A percentile compares a stretch with the other conserved stretches of the same genome.
These are phyloP conservation scores for Rubia peregrina DNA, from an alignment of 305 asterid genomes.

Conservation along the genomic window DNA sequence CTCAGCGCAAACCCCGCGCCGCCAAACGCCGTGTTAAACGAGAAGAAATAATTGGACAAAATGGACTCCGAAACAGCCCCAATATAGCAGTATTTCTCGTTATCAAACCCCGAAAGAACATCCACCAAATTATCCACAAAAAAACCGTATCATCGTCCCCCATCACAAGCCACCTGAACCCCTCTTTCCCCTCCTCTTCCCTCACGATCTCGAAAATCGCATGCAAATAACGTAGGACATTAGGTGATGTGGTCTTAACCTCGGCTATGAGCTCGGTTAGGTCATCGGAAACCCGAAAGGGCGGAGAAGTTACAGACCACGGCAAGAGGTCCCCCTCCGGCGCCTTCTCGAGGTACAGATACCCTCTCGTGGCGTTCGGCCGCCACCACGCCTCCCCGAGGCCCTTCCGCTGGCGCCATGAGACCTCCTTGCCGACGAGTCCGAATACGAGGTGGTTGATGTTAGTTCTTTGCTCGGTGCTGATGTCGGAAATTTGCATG, in stretches of 20 bases:
- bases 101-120: slow-evolving; percentile 27
- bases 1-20: slow-evolving; percentile 32
- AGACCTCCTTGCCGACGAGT: slow-evolving; percentile 42
- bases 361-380: slow-evolving; percentile 48
- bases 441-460: slow-evolving; percentile 55
- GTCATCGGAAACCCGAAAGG: slow-evolving; percentile 49
- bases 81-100: slow-evolving; percentile 25
- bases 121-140: slow-evolving; percentile 32
- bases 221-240: slow-evolving; percentile 4
- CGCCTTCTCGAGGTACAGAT: slow-evolving; percentile 38
- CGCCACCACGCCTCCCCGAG: slow-evolving; percentile 82
- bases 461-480: no score
- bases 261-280: slow-evolving; percentile 18
- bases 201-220: slow-evolving; percentile 38
- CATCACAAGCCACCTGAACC: slow-evolving; percentile 45
- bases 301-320: slow-evolving; percentile 61
- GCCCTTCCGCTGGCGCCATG: slow-evolving; percentile 44
- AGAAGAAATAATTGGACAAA: slow-evolving; percentile 22
- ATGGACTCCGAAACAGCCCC: slow-evolving; percentile 28
- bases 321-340: slow-evolving; percentile 56
- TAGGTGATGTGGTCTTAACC: background rate
- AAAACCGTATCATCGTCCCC: slow-evolving; percentile 57
- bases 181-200: slow-evolving; percentile 13
- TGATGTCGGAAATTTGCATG: no score
- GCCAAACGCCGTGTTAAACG: slow-evolving; percentile 29